A percentile compares a stretch with the other conserved stretches of the same genome.
These are phyloP conservation scores for Cetraspora pellucida DNA, from an alignment of 192 early-diverging fungal species.

Conservation along the genomic window DNA sequence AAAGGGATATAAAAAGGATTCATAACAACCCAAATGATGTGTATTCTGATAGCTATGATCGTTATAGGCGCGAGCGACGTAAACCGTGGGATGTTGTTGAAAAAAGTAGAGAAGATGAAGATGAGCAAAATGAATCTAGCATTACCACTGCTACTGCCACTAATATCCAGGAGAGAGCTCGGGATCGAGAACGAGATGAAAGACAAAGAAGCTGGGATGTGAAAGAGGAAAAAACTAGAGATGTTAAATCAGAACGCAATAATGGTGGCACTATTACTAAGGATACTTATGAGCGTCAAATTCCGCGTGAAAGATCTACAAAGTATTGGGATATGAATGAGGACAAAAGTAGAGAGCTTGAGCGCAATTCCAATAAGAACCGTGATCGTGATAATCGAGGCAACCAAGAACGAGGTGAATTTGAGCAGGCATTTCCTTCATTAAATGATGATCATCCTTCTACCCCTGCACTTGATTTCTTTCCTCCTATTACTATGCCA, in stretches of 20 bases:
- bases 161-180: neutral
- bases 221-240: neutral
- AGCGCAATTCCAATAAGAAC: neutral
- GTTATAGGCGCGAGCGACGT: slow-evolving; percentile 17
- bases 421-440: neutral
- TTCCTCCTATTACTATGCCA: neutral
- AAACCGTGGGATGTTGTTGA: slow-evolving; percentile 1
- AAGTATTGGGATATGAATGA: slow-evolving; percentile 13
- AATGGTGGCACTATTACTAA: neutral
- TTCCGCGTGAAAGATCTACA: neutral
- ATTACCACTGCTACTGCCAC: neutral
- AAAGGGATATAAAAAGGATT: neutral
- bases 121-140: neutral
- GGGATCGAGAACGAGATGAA: neutral
- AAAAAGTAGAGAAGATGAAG: neutral
- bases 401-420: slow-evolving; percentile 13
- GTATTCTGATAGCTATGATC: neutral
- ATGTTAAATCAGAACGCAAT: neutral
- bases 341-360: neutral
- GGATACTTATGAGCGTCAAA: neutral
- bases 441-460: neutral
- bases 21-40: neutral
- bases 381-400: neutral
- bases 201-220: neutral
- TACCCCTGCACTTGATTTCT: neutral